Evolutionary conservation across 352 stramenopile species (phyloP).

Genomic region (Pythium sukuiense): DNA sequence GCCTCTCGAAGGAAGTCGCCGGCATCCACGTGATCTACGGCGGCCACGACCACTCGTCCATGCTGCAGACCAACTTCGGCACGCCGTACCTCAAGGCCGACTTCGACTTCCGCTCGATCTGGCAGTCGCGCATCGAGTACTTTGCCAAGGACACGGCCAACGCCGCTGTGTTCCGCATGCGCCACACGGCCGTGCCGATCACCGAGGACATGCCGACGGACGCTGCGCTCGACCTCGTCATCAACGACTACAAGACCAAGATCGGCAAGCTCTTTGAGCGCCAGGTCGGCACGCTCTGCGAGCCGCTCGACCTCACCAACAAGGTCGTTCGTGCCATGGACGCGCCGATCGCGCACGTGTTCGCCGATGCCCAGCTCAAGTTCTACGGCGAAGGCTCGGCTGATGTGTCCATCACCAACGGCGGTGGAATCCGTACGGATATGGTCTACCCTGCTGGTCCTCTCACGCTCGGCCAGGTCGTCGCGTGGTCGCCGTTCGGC

Average conservation of each 20-base stretch:
- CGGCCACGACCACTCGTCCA: constrained; percentile 72
- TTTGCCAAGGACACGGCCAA: constrained; percentile 38
- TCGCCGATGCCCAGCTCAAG: constrained; percentile 43
- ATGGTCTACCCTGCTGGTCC: constrained; percentile 48
- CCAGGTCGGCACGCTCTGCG: constrained; percentile 55
- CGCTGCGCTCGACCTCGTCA: constrained; percentile 44
- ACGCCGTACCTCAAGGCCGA: constrained; percentile 76
- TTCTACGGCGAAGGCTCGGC: constrained; percentile 54
- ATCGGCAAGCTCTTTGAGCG: constrained; percentile 46
- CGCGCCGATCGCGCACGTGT: constrained; percentile 54
- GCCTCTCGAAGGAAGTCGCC: constrained; percentile 61
- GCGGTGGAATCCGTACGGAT: constrained; percentile 65
- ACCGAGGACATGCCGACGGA: constrained; percentile 60
- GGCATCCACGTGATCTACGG: constrained; percentile 70
- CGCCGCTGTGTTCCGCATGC: constrained; percentile 43
- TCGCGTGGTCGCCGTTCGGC: constrained; percentile 69
- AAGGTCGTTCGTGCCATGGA: constrained; percentile 50
- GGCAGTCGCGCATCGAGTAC: constrained; percentile 60
- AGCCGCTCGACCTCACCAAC: constrained; percentile 51
- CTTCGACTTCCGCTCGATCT: constrained; percentile 72
- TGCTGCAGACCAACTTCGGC: constrained; percentile 72
- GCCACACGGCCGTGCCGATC: constrained; percentile 52
- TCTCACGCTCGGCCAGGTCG: constrained; percentile 56
- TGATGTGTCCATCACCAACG: constrained; percentile 65
- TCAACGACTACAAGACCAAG: constrained; percentile 42